A percentile compares a stretch with the other conserved stretches of the same genome.
These are phyloP conservation scores for Myxozyma lipomycoides DNA, from an alignment of 805 yeast species.

Conservation along the genomic window DNA sequence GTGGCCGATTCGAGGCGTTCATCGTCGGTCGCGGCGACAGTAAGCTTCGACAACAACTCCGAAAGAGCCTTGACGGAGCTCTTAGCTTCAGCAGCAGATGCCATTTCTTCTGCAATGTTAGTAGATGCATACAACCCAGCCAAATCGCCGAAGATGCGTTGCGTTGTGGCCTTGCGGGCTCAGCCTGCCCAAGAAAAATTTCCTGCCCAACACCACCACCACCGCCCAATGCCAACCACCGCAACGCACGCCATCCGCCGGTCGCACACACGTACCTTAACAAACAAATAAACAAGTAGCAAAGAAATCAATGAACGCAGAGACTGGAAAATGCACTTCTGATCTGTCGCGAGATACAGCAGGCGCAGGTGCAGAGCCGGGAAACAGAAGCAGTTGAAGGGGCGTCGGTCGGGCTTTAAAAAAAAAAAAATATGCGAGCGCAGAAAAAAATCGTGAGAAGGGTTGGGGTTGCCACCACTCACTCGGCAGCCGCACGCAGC, in stretches of 20 bases:
- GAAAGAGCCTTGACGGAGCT: constrained; percentile 64
- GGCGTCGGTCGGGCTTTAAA: background rate
- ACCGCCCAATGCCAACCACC: constrained; percentile 1
- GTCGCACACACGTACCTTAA: too few species aligned
- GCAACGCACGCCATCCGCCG: background rate
- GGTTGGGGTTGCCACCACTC: background rate
- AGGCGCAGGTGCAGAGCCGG: background rate
- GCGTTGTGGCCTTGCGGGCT: background rate
- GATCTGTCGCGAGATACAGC: background rate
- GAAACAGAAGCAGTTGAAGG: background rate
- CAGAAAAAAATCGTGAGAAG: background rate
- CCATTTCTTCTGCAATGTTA: too few species aligned
- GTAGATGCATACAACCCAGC: background rate
- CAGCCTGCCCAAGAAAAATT: background rate
- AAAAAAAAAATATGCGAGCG: too few species aligned
- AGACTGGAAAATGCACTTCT: background rate
- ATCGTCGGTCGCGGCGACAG: constrained; percentile 76
- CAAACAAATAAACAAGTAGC: too few species aligned
- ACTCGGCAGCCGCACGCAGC: too few species aligned
- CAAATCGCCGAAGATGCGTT: background rate
- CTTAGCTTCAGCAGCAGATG: constrained; percentile 29
- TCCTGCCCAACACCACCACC: background rate
- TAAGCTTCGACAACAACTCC: constrained; percentile 87
- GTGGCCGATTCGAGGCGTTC: constrained; percentile 80
- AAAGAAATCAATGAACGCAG: too few species aligned